Base-by-base conservation (phyloP, 2,329 filamentous ascomycete genomes). In the Leptosphaerulina australis region DNA sequence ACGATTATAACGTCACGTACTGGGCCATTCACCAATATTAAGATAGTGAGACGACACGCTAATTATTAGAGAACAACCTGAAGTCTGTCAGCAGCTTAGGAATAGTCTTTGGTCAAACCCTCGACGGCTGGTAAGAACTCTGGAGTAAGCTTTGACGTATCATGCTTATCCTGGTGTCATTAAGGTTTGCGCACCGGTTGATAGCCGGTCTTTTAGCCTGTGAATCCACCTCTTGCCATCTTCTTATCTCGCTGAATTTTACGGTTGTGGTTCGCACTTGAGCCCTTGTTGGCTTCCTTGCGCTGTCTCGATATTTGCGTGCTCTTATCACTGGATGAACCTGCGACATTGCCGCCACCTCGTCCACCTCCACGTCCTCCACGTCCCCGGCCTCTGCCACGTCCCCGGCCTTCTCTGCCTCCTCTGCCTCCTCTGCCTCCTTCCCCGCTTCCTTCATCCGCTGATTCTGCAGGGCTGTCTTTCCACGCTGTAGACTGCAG, bases 231-330 rank as follows among this genome's bases (percentile, higher is more conserved):
- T 54, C 82, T 76, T 2, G 83, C 82, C 76, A 86, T 82, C 71
- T 86, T 86, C 67, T 75, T 82, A 35, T 82, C 83, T 50, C 83
- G 73, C 62, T 83, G 81, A 67, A 95, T 88, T 39, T 91, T 82
- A 20, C 92, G 83, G 71, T 91, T 94, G 69, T 96, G 91, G 68
- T 96, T 96, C 24, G 90, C 91, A 53, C 88, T 80, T 17, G 88
- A 89, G 2, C 86, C 81, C 71, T 96, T 96, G 60, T 86, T 88
- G 20, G 88, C 85, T 67, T 96, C 92, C 69, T 96, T 96, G 55
- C 83, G 81, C 62, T 86, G 81, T 59, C 91, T 81, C 8, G 88
- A 87, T 44, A 78, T 75, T 59, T 91, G 85, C 0, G 88, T 91
- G n/a, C 81, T 82, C 60, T 84, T 84, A n/a, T 90, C 87, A 5